Evolutionary conservation across 116 monocot species (phyloP), one percentile per base, ranked within the genome.

Genomic region (Dioscorea cayenensis): DNA sequence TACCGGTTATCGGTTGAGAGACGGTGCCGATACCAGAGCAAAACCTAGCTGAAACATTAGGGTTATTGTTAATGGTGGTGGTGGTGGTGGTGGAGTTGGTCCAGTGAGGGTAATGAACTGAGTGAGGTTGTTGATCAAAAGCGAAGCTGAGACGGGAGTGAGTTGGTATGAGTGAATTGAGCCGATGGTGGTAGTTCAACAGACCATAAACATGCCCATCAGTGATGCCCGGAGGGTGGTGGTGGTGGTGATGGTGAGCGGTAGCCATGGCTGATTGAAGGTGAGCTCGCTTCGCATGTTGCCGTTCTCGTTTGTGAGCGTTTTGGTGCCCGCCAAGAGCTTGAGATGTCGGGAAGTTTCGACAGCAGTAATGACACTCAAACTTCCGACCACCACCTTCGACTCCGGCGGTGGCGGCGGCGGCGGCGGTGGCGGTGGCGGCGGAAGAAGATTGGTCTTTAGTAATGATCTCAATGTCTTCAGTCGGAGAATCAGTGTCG

Each of bases 301-400:
- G 91, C 14, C 91, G 76, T 83, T 91, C 91, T 14, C 91, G 78
- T 75, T 91, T 91, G 85, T 91, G 91, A 28, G 91, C 91, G 81
- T 90, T 92, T 79, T 79, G 92, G 82, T 92, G 92, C 19, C 92
- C 90, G 68, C 90, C 85, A 28, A 92, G 89, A 7, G 92, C 89
- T 60, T 89, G 89, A 21, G 92, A 88, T 2, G 89, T 84, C 12
- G 89, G 89, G 81, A 87, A 83, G 77, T 84, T 89, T 14, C 94
- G 82, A 70, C 83, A 84, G 87, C 92, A 92, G 81, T 92, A 92
- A 81, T 88, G 92, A 71, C 92, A 92, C 80, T 88, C 92, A 75
- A 92, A 92, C 73, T 87, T 91, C 68, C 86, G 51, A 43, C 65
- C 66, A 12, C 72, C n/a, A 16, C 49, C 72, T 22, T 59, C 43